Percentiles rank a stretch among this genome's conserved stretches.
Conservation (phyloP, 352 stramenopile genomes). For the Albugo candida region DNA sequence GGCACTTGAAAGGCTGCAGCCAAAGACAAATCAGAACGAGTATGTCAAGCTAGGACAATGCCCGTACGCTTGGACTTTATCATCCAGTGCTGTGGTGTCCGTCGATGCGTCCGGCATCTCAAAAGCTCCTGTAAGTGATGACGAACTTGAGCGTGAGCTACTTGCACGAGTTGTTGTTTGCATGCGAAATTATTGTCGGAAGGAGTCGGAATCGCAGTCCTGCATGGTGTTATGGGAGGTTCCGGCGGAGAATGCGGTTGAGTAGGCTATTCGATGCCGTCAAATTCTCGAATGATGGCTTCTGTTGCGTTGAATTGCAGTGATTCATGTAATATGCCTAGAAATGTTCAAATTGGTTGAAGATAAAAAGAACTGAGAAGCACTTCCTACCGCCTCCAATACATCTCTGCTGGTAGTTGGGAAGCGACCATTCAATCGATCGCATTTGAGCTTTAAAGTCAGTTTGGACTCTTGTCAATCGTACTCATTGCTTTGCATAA, state of each 20-base stretch:
- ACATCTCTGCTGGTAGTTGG: constrained; percentile 26
- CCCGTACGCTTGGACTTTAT: constrained; percentile 3
- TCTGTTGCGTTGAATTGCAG: constrained; percentile 41
- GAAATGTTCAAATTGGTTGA: constrained; percentile 1
- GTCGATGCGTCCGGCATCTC: constrained; percentile 30
- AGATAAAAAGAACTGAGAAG: background rate
- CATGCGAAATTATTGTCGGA: background rate
- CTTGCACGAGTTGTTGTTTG: constrained; percentile 8
- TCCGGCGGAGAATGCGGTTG: background rate
- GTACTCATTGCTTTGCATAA: background rate
- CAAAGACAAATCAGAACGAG: background rate
- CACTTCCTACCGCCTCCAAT: constrained; percentile 24
- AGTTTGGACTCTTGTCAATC: constrained; percentile 23
- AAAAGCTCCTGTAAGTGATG: constrained; percentile 32
- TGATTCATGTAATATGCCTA: constrained; percentile 53
- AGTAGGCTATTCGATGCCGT: constrained; percentile 12
- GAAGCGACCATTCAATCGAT: constrained; percentile 35
- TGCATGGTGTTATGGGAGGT: background rate
- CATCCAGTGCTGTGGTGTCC: constrained; percentile 31
- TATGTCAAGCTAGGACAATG: background rate
- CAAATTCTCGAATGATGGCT: constrained; percentile 36
- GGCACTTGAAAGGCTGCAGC: constrained; percentile 22
- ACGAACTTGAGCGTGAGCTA: constrained; percentile 38
- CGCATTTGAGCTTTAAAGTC: constrained; percentile 40
- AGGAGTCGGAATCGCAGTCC: background rate